A percentile compares a stretch with the other conserved stretches of the same genome.
Conservation (phyloP, 148 eudicot species). For the Amaranthus hypochondriacus region DNA sequence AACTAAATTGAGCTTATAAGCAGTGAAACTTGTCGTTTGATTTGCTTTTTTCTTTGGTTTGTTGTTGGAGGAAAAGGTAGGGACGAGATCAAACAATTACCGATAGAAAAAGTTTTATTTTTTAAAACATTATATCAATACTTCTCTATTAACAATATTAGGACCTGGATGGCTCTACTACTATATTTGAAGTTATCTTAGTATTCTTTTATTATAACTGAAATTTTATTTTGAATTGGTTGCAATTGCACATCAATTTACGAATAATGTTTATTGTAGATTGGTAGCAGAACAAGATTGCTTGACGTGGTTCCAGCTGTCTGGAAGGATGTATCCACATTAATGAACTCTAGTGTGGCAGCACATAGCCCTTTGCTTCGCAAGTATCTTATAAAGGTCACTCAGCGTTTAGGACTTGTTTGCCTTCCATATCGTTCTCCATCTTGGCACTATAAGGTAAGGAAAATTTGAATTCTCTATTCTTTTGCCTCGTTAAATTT, state of each 20-base stretch:
- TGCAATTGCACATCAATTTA: conserved; percentile 2
- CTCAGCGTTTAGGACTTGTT: conserved; percentile 79
- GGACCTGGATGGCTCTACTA: conserved; percentile 4
- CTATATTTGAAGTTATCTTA: not conserved
- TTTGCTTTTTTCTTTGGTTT: not conserved
- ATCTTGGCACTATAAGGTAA: conserved; percentile 92
- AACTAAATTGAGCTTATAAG: not conserved
- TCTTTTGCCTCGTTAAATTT: conserved; percentile 4
- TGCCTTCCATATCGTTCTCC: conserved; percentile 75
- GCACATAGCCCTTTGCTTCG: conserved; percentile 88
- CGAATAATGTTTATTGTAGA: conserved; percentile 39
- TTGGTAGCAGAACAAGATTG: conserved; percentile 65
- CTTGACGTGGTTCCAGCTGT: conserved; percentile 53
- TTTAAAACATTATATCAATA: not conserved
- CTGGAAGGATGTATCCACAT: conserved; percentile 73
- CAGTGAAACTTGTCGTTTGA: not conserved
- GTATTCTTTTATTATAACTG: conserved; percentile 2
- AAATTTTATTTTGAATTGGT: not conserved
- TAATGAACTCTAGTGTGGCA: conserved; percentile 69
- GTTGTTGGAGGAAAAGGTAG: not conserved
- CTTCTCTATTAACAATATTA: not conserved
- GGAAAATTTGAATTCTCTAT: conserved; percentile 16
- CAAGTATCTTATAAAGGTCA: conserved; percentile 77
- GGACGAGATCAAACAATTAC: not conserved
- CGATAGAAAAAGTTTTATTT: not conserved